Evolutionary conservation across 225 moss, liverwort and hornwort genomes (phyloP), one percentile per base, ranked within the genome.

Genomic region (Sphagnum tenellum): DNA sequence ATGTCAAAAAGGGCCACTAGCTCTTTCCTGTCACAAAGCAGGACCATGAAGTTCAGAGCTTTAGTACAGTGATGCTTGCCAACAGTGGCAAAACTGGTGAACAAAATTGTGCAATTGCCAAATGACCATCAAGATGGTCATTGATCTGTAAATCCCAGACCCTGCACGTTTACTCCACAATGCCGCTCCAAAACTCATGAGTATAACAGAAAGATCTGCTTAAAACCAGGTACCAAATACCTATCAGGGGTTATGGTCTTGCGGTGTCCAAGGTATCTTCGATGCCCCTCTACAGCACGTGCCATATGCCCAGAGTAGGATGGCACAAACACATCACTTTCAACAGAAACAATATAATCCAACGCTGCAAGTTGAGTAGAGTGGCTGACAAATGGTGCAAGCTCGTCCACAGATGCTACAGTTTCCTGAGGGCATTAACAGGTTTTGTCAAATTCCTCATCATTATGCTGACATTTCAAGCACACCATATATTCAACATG

Each of bases 281-380:
- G 92, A 77, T 98, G 96, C 14, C 96, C 96, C 80, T 98, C 96
- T 57, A 98, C 96, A 64, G 96, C 96, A 53, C 96, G 81, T 56
- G 96, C 96, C 96, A 98, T 98, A 67, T 98, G 92, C 49, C 96
- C 96, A 50, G 96, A 98, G 73, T 98, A 98, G n/a, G 96, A 98
- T 46, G 96, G 96, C 66, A 96, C 92, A 70, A 96, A 96, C 44
- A 96, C 96, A 66, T 92, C 83, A 77, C 96, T 96, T 83, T 92
- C 92, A 9, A 90, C 77, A 8, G 92, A 92, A 64, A 92, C 96
- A 46, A 90, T 81, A 76, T 96, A 96, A 69, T 96, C 96, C 46
- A 96, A 78, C 50, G 92, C 96, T 61, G 96, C 96, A 86, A 96
- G 75, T 77, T 92, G 96, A 70, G 96, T 92, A n/a, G 96, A 88